Conservation (phyloP, 2,329 filamentous ascomycete species). For the Dactylella cylindrospora region DNA sequence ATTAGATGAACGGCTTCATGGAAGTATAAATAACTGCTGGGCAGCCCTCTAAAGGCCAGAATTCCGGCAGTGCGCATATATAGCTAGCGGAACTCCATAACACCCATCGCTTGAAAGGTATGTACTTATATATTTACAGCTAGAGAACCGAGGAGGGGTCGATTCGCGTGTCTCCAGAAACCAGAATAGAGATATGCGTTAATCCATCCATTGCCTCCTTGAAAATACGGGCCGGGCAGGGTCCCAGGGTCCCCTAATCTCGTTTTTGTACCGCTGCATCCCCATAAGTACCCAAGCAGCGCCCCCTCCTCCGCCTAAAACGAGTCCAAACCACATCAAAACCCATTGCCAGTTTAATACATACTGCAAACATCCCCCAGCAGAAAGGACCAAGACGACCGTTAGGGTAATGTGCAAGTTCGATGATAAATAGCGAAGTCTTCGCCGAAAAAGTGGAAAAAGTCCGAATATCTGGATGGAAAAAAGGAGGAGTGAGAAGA, state of each 20-base stretch:
- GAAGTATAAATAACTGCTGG: neutral
- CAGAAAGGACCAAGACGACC: slow-evolving; percentile 71
- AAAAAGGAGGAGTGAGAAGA: slow-evolving; percentile 93
- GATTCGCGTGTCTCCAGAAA: too few species aligned
- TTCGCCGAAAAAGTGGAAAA: slow-evolving; percentile 94
- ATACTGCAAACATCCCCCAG: slow-evolving; percentile 74
- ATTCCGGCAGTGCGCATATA: too few species aligned
- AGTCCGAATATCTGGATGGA: slow-evolving; percentile 96
- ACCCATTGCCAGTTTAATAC: slow-evolving; percentile 62
- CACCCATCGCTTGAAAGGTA: too few species aligned
- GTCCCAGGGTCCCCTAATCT: slow-evolving; percentile 97
- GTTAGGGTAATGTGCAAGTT: slow-evolving; percentile 77
- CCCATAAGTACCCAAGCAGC: slow-evolving; percentile 98
- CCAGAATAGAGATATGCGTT: too few species aligned
- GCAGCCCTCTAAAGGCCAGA: too few species aligned
- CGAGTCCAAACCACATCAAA: slow-evolving; percentile 72
- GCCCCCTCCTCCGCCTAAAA: slow-evolving; percentile 79
- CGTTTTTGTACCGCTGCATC: slow-evolving; percentile 97
- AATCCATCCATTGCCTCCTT: slow-evolving; percentile 62
- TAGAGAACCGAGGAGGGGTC: too few species aligned
- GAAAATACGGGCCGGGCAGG: slow-evolving; percentile 80
- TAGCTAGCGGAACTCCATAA: too few species aligned
- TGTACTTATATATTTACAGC: too few species aligned
- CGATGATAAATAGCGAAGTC: slow-evolving; percentile 80
- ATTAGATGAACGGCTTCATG: neutral